A percentile compares a stretch with the other conserved stretches of the same genome.
Conservation (phyloP, 192 early-diverging fungal genomes). For the Backusella psychrophila region DNA sequence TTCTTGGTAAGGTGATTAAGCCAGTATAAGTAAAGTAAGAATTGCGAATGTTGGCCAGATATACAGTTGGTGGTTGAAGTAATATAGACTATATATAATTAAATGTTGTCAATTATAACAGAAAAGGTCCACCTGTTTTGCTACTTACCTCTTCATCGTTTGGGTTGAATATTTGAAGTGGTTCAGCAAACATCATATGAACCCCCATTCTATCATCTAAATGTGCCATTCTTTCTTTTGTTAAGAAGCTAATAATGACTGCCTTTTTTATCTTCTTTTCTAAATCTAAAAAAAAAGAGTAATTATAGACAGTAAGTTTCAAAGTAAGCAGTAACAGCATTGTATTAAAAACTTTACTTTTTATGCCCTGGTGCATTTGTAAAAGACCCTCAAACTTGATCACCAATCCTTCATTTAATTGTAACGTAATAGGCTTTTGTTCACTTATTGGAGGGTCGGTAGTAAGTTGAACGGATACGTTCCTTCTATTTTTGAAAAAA, state of each 20-base stretch:
- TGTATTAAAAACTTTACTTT: neutral
- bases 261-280: conserved; percentile 8
- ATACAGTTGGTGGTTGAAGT: conserved; percentile 21
- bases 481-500: conserved; percentile 19
- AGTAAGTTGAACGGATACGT: conserved; percentile 22
- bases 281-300: neutral
- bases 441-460: conserved; percentile 19
- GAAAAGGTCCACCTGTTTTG: too few relatives aligned
- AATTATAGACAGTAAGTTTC: neutral
- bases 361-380: neutral
- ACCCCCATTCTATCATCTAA: conserved; percentile 22
- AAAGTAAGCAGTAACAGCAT: neutral
- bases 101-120: neutral
- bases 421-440: conserved; percentile 8
- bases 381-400: conserved; percentile 27
- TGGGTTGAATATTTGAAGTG: conserved; percentile 7
- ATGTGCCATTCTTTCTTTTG: conserved; percentile 14
- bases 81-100: conserved; percentile 6
- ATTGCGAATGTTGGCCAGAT: conserved; percentile 12
- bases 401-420: conserved; percentile 17
- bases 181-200: conserved; percentile 25
- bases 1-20: conserved; percentile 11
- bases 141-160: conserved; percentile 4
- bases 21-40: conserved; percentile 25
- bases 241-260: conserved; percentile 21